Evolutionary conservation across 768 basidiomycete genomes (phyloP).

Genomic region (Amanita exitialis): DNA sequence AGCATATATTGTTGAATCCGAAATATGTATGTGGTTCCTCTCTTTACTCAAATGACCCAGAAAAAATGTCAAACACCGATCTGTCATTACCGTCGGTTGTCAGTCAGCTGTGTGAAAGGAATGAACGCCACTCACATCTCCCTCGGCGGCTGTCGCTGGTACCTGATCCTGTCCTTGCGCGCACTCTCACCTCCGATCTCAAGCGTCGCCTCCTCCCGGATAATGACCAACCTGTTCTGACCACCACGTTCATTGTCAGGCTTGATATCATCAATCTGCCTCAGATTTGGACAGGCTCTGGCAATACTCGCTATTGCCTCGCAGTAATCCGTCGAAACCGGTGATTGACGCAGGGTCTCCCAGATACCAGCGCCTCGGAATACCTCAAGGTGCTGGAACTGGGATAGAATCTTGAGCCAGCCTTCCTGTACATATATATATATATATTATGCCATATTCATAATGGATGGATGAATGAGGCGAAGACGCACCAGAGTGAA

Average conservation of each 20-base stretch:
- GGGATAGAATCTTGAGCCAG: slow-evolving; percentile 30
- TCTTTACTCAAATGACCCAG: neutral
- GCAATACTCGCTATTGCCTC: neutral
- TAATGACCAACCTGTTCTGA: slow-evolving; percentile 22
- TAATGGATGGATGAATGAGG: neutral
- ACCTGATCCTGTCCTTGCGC: neutral
- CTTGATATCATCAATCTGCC: slow-evolving; percentile 31
- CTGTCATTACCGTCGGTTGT: neutral
- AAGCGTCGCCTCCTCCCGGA: neutral
- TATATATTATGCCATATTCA: neutral
- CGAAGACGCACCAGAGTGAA: slow-evolving; percentile 18
- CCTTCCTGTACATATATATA: slow-evolving; percentile 17
- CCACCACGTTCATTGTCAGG: slow-evolving; percentile 22
- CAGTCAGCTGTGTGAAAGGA: neutral
- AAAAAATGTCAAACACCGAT: slow-evolving; percentile 5
- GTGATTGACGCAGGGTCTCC: slow-evolving; percentile 19
- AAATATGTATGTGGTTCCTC: neutral
- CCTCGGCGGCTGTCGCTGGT: neutral
- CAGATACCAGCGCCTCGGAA: slow-evolving; percentile 34
- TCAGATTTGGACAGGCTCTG: slow-evolving; percentile 11
- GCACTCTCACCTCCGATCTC: neutral
- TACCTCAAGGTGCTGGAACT: slow-evolving; percentile 31
- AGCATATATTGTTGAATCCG: no score
- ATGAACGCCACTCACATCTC: neutral
- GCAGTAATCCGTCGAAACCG: neutral